phyloP scores from a whole-genome alignment of 352 stramenopile species.

The Lagenidium giganteum region DNA sequence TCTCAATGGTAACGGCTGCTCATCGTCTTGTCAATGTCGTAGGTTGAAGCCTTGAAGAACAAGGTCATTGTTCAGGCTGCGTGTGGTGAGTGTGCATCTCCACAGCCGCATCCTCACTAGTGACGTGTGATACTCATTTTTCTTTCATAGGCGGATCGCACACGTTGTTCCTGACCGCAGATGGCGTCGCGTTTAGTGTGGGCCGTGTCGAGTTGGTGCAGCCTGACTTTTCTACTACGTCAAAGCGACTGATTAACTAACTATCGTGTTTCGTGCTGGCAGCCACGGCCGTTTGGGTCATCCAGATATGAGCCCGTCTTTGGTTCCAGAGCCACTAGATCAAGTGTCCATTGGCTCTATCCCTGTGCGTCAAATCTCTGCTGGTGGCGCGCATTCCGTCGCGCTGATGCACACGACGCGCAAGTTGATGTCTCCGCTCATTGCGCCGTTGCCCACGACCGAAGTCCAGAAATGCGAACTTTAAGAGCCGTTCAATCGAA shows the following conservation, averaged over 20 bases:
- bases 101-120: slow-evolving; percentile 81
- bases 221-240: neutral
- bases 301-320: slow-evolving; percentile 42
- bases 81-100: slow-evolving; percentile 64
- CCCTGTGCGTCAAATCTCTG: slow-evolving; percentile 63
- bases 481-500: no score
- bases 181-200: slow-evolving; percentile 80
- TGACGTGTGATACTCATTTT: no score
- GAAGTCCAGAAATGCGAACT: no score
- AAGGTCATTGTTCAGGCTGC: slow-evolving; percentile 67
- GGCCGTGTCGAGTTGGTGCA: slow-evolving; percentile 76
- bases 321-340: slow-evolving; percentile 46
- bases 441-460: slow-evolving; percentile 35
- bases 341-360: slow-evolving; percentile 33
- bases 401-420: slow-evolving; percentile 64
- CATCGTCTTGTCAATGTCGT: no score
- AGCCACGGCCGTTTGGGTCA: slow-evolving; percentile 70
- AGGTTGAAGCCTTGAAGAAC: slow-evolving; percentile 59
- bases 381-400: slow-evolving; percentile 67
- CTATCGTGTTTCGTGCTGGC: slow-evolving; percentile 1
- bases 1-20: neutral
- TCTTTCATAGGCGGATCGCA: no score
- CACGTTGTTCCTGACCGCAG: slow-evolving; percentile 83
- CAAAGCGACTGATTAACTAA: neutral
- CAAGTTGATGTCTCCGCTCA: slow-evolving; percentile 52